phyloP scores from a whole-genome alignment of 2,329 filamentous ascomycete genomes.

The Colletotrichum liriopes region DNA sequence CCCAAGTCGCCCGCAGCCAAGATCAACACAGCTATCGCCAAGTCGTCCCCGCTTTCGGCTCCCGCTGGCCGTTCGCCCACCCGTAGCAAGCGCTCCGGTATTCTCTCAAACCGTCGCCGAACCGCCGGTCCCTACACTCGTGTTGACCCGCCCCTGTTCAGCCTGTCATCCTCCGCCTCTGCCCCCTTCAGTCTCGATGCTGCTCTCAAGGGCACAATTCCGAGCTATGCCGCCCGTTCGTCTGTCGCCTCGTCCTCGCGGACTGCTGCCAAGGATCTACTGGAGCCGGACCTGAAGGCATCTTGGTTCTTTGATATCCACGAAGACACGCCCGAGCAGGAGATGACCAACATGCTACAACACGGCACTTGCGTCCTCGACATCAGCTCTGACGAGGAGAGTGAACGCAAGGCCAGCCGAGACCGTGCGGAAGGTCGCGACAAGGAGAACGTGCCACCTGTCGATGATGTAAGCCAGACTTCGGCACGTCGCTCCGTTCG shows the following conservation, averaged over 20 bases:
- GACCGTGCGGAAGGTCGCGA: conserved; percentile 75
- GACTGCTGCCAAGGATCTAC: conserved; percentile 48
- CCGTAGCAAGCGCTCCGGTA: conserved; percentile 77
- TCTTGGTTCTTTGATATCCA: conserved; percentile 96
- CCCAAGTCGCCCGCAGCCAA: conserved; percentile 68
- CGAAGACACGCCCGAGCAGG: conserved; percentile 90
- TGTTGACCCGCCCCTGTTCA: conserved; percentile 78
- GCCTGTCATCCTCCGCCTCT: conserved; percentile 59
- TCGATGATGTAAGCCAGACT: conserved; percentile 75
- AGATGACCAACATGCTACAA: conserved; percentile 93
- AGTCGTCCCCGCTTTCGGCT: conserved; percentile 72
- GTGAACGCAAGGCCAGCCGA: conserved; percentile 66
- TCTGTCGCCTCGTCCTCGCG: conserved; percentile 49
- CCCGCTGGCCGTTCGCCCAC: conserved; percentile 87
- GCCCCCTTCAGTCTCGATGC: conserved; percentile 89
- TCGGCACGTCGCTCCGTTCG: conserved; percentile 54
- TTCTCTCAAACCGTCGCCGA: conserved; percentile 78
- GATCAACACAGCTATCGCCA: conserved; percentile 60
- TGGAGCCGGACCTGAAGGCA: conserved; percentile 68
- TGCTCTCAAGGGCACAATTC: conserved; percentile 83
- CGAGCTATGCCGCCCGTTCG: conserved; percentile 69
- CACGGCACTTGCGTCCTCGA: conserved; percentile 90
- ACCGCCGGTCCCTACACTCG: conserved; percentile 76
- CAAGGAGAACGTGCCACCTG: conserved; percentile 94
- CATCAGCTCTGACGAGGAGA: conserved; percentile 90